These are phyloP conservation scores for Trichoderma sp. DNA, from an alignment of 2,329 filamentous ascomycete species.

Conservation along the genomic window DNA sequence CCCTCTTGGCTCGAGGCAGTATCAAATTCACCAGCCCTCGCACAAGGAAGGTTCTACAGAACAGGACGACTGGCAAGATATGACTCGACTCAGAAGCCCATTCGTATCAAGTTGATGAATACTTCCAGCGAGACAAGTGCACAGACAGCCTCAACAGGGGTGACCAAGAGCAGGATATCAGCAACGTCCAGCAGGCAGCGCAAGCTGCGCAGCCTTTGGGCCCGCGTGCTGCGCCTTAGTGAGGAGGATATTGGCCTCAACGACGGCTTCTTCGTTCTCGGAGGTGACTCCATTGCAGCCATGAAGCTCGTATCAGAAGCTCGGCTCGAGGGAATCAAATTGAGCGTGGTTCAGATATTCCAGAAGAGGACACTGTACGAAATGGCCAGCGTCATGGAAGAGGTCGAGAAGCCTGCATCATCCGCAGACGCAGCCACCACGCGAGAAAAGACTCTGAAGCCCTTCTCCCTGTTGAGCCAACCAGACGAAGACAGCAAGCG, in stretches of 20 bases:
- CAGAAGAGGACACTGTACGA: constrained; percentile 51
- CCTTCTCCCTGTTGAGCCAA: constrained; percentile 53
- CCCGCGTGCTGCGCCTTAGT: constrained; percentile 47
- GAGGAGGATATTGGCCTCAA: constrained; percentile 54
- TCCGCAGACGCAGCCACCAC: background rate
- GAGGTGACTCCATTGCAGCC: constrained; percentile 61
- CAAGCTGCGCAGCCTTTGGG: constrained; percentile 52
- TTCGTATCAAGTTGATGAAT: constrained; percentile 39
- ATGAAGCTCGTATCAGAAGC: constrained; percentile 64
- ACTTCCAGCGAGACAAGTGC: constrained; percentile 26
- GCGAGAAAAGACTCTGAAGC: constrained; percentile 37
- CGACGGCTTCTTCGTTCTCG: constrained; percentile 63
- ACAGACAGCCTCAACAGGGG: background rate
- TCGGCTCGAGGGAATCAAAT: constrained; percentile 49
- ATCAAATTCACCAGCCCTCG: constrained; percentile 33
- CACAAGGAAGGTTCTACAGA: constrained; percentile 41
- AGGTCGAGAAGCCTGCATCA: background rate
- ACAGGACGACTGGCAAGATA: constrained; percentile 48
- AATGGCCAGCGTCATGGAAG: constrained; percentile 52
- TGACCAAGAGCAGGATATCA: constrained; percentile 39
- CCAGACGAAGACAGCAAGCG: constrained; percentile 40
- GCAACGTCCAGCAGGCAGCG: constrained; percentile 48
- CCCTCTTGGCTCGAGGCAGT: constrained; percentile 7
- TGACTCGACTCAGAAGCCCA: constrained; percentile 33
- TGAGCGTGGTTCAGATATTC: constrained; percentile 62